These are phyloP conservation scores for Knoxia roxburghii DNA, from an alignment of 257 asterid species.

Conservation along the genomic window DNA sequence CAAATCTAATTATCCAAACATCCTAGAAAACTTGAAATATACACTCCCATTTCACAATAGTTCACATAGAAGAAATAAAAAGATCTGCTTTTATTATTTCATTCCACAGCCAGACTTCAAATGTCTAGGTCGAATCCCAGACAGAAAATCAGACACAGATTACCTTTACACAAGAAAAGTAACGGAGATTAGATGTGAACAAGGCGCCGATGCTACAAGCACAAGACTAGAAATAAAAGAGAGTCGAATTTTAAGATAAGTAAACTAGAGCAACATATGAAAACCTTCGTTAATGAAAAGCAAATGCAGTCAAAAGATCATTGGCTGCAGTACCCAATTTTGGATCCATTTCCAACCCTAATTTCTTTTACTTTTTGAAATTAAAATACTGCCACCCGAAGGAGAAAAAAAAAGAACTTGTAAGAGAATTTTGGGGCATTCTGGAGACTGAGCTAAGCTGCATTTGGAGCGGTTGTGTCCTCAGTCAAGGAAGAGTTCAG, in stretches of 20 bases:
- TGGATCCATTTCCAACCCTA: not conserved
- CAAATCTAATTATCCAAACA: not conserved
- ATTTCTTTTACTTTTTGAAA: not conserved
- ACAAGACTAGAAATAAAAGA: not conserved
- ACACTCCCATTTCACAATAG: not conserved
- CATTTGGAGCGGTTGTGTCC: constrained; percentile 6
- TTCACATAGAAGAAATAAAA: not conserved
- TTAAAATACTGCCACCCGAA: not conserved
- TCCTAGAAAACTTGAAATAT: not conserved
- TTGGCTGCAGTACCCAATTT: not conserved
- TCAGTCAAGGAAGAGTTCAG: not conserved
- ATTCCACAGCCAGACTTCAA: not conserved
- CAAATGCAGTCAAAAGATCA: not conserved
- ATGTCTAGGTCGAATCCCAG: not conserved
- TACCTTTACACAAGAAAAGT: no score
- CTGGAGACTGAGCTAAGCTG: not conserved
- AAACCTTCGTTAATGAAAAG: not conserved
- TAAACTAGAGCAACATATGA: not conserved
- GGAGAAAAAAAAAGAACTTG: not conserved
- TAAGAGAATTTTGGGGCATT: constrained; percentile 3
- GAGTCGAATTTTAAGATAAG: not conserved
- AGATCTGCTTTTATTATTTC: constrained; percentile 1
- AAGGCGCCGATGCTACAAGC: not conserved
- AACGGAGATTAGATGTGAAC: no score
- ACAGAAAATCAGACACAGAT: not conserved